These are phyloP conservation scores for Aquilaria sinensis DNA, from an alignment of 345 rosid genomes.

Conservation along the genomic window DNA sequence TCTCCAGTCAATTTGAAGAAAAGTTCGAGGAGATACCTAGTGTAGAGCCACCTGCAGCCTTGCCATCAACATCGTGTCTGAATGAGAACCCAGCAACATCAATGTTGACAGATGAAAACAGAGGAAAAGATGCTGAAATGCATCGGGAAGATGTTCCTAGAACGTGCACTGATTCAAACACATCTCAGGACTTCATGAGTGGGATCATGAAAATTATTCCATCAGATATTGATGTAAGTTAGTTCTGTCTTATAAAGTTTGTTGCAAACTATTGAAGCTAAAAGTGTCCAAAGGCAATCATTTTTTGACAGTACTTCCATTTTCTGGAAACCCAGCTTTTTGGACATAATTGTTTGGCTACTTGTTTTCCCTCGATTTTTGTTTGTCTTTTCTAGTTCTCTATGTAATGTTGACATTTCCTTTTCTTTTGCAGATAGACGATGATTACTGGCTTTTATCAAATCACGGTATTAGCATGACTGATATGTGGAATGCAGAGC, in stretches of 20 bases:
- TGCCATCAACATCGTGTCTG: conserved; percentile 41
- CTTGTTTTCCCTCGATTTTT: background rate
- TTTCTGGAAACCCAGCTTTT: too few species aligned
- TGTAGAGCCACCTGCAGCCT: conserved; percentile 40
- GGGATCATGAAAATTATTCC: conserved; percentile 91
- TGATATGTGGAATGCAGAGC: conserved; percentile 66
- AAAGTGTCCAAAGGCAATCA: background rate
- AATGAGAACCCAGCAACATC: conserved; percentile 34
- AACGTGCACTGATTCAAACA: conserved; percentile 40
- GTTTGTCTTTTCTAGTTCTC: too few species aligned
- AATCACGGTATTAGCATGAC: conserved; percentile 82
- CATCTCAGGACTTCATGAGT: conserved; percentile 64
- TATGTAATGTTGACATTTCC: background rate
- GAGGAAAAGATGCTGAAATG: conserved; percentile 41
- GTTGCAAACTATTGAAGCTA: background rate
- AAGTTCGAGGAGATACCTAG: conserved; percentile 67
- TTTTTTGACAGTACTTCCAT: too few species aligned
- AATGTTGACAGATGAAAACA: conserved; percentile 29
- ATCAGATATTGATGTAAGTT: conserved; percentile 76
- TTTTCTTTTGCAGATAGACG: conserved; percentile 43
- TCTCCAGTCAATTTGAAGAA: conserved; percentile 73
- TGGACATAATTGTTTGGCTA: background rate
- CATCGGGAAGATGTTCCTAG: conserved; percentile 38
- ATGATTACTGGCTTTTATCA: conserved; percentile 86
- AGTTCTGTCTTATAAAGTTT: background rate